phyloP scores from a whole-genome alignment of 2,329 filamentous ascomycete species.

The Fusarium heterosporum region DNA sequence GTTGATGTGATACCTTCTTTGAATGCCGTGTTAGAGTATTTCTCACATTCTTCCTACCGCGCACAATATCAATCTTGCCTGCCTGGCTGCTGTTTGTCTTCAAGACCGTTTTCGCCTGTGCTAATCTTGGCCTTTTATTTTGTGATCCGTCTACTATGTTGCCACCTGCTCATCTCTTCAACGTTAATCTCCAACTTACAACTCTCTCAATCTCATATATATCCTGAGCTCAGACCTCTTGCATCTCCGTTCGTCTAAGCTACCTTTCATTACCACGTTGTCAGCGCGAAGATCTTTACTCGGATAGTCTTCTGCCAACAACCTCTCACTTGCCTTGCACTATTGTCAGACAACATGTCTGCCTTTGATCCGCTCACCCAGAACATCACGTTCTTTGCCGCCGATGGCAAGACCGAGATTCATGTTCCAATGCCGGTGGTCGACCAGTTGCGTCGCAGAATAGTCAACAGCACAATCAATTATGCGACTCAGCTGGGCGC shows the following conservation, averaged over 20 bases:
- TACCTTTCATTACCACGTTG: slow-evolving; percentile 5
- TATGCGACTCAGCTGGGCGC: slow-evolving; percentile 79
- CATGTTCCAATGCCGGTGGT: slow-evolving; percentile 50
- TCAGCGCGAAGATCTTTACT: not conserved
- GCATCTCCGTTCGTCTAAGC: slow-evolving; percentile 16
- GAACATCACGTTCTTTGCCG: slow-evolving; percentile 50
- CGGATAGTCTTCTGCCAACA: not conserved
- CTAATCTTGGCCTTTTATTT: slow-evolving; percentile 15
- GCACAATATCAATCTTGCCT: slow-evolving; percentile 38
- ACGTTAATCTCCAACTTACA: not conserved
- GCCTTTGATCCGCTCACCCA: slow-evolving; percentile 54
- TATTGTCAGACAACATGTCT: slow-evolving; percentile 34
- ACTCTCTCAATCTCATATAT: slow-evolving; percentile 3
- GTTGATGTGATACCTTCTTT: slow-evolving; percentile 36
- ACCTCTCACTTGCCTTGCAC: not conserved
- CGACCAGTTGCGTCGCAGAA: slow-evolving; percentile 50
- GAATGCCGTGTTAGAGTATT: slow-evolving; percentile 5
- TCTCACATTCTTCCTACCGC: slow-evolving; percentile 32
- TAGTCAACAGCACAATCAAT: slow-evolving; percentile 64
- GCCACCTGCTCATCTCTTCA: slow-evolving; percentile 24
- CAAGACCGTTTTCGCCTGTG: slow-evolving; percentile 17
- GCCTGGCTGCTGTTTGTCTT: slow-evolving; percentile 28
- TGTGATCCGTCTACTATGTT: slow-evolving; percentile 37
- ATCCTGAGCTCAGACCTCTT: slow-evolving; percentile 26
- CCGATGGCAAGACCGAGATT: slow-evolving; percentile 50